These are phyloP conservation scores for Kurtzmaniella quercitrusa DNA, from an alignment of 1,139 yeast genomes.

Conservation along the genomic window DNA sequence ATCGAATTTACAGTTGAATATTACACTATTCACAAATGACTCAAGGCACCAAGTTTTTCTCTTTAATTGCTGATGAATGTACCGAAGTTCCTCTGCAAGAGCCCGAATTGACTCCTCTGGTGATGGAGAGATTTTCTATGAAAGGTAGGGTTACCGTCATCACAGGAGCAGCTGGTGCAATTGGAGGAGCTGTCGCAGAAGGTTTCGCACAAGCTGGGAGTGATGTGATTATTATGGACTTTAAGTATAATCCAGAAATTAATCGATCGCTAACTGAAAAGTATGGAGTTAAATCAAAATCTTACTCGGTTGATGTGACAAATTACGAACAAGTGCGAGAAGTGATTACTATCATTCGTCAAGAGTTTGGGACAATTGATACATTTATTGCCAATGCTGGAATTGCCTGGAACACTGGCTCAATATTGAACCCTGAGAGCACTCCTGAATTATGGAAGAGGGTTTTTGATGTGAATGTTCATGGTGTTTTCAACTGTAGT, in stretches of 20 bases:
- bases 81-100: neutral
- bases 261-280: constrained; percentile 48
- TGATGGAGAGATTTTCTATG: constrained; percentile 19
- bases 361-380: constrained; percentile 70
- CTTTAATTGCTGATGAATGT: neutral
- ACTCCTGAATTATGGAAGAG: constrained; percentile 43
- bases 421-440: constrained; percentile 48
- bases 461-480: constrained; percentile 49
- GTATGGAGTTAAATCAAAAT: constrained; percentile 59
- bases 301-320: constrained; percentile 65
- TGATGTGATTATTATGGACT: constrained; percentile 59
- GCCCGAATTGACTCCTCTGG: neutral
- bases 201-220: constrained; percentile 43
- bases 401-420: constrained; percentile 76
- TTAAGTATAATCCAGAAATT: constrained; percentile 39
- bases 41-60: neutral
- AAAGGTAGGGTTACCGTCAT: constrained; percentile 35
- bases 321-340: constrained; percentile 52
- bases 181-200: constrained; percentile 36
- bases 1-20: neutral
- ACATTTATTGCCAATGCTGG: constrained; percentile 88
- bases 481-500: constrained; percentile 58
- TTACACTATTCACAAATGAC: neutral
- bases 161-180: constrained; percentile 41
- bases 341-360: constrained; percentile 49